Conservation (phyloP, 2,329 filamentous ascomycete genomes). For the Fusarium dlaminii region DNA sequence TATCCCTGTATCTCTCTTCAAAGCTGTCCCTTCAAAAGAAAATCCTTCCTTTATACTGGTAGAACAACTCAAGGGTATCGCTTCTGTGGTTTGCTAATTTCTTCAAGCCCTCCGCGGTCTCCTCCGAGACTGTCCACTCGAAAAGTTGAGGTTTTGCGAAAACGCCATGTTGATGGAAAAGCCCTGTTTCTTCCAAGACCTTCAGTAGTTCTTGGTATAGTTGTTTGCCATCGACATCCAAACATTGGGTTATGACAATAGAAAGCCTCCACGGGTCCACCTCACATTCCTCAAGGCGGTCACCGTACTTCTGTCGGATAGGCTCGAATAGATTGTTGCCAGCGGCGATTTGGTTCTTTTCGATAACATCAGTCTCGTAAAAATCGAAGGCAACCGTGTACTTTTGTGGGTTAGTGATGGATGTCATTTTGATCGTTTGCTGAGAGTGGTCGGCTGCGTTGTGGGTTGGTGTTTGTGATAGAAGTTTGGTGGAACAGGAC, state of each 20-base stretch:
- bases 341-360: neutral
- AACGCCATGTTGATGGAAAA: neutral
- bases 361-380: neutral
- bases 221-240: rapidly evolving
- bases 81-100: neutral
- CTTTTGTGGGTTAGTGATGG: neutral
- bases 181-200: neutral
- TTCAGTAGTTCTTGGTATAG: rapidly evolving
- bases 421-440: neutral
- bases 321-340: neutral
- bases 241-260: neutral
- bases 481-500: neutral
- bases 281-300: neutral
- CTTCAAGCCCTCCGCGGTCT: neutral
- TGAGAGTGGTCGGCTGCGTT: neutral
- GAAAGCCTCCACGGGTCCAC: neutral
- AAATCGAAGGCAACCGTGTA: neutral
- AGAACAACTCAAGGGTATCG: rapidly evolving
- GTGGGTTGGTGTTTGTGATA: neutral
- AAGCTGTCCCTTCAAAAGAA: no score
- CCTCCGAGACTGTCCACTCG: neutral
- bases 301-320: neutral
- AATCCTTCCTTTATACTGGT: no score
- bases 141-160: neutral
- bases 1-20: neutral